phyloP scores from a whole-genome alignment of 2,329 filamentous ascomycete species.

The Clonostachys rhizophaga region DNA sequence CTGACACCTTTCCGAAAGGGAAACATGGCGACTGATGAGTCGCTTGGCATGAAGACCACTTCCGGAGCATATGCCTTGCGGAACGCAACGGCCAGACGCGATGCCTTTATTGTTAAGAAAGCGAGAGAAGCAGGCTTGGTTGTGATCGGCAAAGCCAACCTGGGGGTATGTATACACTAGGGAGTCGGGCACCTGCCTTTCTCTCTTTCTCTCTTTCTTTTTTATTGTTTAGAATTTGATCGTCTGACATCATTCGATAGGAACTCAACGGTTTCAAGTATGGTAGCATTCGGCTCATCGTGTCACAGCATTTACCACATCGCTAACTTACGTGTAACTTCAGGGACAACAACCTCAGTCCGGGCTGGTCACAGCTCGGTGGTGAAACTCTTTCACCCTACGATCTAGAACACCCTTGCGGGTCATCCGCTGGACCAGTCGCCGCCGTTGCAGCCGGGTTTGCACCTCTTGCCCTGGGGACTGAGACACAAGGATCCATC shows the following conservation, averaged over 20 bases:
- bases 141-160: no score
- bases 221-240: slow-evolving; percentile 37
- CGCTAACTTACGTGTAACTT: slow-evolving; percentile 51
- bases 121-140: no score
- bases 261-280: slow-evolving; percentile 28
- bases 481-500: slow-evolving; percentile 63
- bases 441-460: slow-evolving; percentile 60
- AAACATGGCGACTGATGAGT: slow-evolving; percentile 64
- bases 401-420: slow-evolving; percentile 28
- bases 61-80: not conserved
- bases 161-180: no score
- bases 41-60: not conserved
- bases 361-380: slow-evolving; percentile 35
- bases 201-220: not conserved
- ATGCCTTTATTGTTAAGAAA: no score
- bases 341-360: slow-evolving; percentile 40
- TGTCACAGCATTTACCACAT: not conserved
- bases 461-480: slow-evolving; percentile 62
- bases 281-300: not conserved
- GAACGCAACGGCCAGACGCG: no score
- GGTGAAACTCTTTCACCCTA: slow-evolving; percentile 64
- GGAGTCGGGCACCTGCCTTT: no score
- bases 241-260: slow-evolving; percentile 66
- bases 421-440: slow-evolving; percentile 62
- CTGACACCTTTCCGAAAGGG: not conserved